A percentile compares a stretch with the other conserved stretches of the same genome.
phyloP scores from a whole-genome alignment of 1,139 yeast species.

The Suzukiozyma palmioleophila region DNA sequence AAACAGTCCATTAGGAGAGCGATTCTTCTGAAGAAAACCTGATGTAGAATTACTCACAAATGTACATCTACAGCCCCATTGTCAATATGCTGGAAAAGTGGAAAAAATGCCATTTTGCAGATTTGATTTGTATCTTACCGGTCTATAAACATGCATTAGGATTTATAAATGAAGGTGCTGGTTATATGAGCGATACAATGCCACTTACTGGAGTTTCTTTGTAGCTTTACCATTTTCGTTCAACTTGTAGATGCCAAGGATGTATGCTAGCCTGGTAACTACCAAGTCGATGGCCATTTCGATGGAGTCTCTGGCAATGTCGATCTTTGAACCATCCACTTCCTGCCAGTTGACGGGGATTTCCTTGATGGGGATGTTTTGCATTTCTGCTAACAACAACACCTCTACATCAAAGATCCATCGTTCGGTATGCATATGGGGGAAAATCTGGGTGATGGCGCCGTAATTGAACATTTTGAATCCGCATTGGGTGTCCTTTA shows the following conservation, averaged over 20 bases:
- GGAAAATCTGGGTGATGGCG: constrained; percentile 66
- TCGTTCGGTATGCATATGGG: constrained; percentile 92
- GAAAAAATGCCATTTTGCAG: too few species aligned
- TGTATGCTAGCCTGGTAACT: constrained; percentile 83
- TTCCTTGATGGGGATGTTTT: constrained; percentile 63
- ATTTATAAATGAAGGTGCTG: too few species aligned
- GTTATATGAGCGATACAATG: too few species aligned
- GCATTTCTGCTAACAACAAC: constrained; percentile 71
- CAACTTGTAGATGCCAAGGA: constrained; percentile 70
- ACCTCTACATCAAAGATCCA: constrained; percentile 98
- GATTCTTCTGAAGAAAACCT: too few species aligned
- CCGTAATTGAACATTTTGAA: constrained; percentile 81
- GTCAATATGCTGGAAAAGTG: neutral
- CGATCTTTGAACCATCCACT: constrained; percentile 91
- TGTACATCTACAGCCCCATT: neutral
- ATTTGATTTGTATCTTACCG: too few species aligned
- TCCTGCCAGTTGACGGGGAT: constrained; percentile 95
- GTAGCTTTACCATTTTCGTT: constrained; percentile 23
- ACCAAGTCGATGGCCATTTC: constrained; percentile 95
- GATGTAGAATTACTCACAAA: too few species aligned
- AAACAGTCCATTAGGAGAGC: too few species aligned
- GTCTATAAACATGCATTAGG: too few species aligned
- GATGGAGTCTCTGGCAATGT: constrained; percentile 83
- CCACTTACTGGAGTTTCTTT: constrained; percentile 12
- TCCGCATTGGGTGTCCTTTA: constrained; percentile 96